Conservation (phyloP, 352 stramenopile species). For the Pilasporangium apinafurcum region DNA sequence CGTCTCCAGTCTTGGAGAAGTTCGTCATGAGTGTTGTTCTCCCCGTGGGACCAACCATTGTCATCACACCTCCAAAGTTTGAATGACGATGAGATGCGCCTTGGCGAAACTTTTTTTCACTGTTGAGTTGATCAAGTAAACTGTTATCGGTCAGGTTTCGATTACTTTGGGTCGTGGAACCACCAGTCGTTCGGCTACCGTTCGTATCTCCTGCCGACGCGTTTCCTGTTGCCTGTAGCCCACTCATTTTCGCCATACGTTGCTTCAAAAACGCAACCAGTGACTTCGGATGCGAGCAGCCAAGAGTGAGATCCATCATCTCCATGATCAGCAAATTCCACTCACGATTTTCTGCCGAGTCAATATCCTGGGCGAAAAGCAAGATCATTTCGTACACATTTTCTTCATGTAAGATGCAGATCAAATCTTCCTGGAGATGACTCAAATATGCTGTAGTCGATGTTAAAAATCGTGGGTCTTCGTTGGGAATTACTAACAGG, state of each 20-base stretch:
- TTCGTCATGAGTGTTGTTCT: constrained; percentile 63
- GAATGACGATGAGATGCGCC: constrained; percentile 56
- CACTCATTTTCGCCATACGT: no score
- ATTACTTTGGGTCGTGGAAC: neutral
- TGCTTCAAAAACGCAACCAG: constrained; percentile 57
- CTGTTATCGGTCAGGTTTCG: neutral
- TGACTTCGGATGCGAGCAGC: constrained; percentile 59
- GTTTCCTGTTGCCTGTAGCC: neutral
- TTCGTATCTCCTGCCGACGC: constrained; percentile 2
- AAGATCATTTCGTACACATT: constrained; percentile 86
- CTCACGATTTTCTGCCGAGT: constrained; percentile 75
- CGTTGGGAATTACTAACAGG: constrained; percentile 76
- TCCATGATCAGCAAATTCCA: constrained; percentile 89
- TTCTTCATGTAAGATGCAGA: constrained; percentile 70
- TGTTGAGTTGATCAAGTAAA: constrained; percentile 39
- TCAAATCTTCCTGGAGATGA: constrained; percentile 78
- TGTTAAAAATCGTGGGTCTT: constrained; percentile 74
- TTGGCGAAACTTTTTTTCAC: constrained; percentile 43
- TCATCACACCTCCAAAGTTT: constrained; percentile 85
- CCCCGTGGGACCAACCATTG: constrained; percentile 64
- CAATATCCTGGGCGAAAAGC: constrained; percentile 82
- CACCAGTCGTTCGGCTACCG: neutral
- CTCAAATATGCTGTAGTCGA: constrained; percentile 71
- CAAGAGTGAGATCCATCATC: constrained; percentile 79
- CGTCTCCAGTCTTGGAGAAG: constrained; percentile 64